Conservation (phyloP, 2,329 filamentous ascomycete genomes). For the Raffaelea ambrosiae region DNA sequence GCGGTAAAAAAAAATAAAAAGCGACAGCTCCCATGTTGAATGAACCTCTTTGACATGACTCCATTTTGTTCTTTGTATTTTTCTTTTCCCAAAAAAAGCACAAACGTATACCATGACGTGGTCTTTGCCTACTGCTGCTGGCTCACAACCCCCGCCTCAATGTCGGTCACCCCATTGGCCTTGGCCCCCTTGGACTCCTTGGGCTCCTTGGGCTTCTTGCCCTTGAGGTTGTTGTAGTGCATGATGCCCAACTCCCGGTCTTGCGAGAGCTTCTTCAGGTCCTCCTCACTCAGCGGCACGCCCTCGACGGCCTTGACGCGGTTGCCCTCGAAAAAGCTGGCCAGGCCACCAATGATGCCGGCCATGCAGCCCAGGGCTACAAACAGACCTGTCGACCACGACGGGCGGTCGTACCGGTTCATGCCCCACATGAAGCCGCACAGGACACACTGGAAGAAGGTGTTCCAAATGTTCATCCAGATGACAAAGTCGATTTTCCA, state of each 20-base stretch:
- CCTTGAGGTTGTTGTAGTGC: constrained; percentile 50
- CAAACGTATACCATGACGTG: not conserved
- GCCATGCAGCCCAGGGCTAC: constrained; percentile 66
- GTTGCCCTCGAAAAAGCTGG: constrained; percentile 65
- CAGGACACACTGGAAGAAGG: constrained; percentile 64
- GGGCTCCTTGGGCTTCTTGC: constrained; percentile 36
- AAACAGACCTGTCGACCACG: constrained; percentile 73
- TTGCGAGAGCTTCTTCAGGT: constrained; percentile 38
- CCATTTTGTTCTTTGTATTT: no score
- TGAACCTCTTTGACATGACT: no score
- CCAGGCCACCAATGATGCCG: constrained; percentile 58
- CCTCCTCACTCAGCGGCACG: constrained; percentile 51
- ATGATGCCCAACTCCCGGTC: constrained; percentile 48
- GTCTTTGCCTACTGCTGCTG: not conserved
- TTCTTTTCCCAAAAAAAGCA: not conserved
- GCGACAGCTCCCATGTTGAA: not conserved
- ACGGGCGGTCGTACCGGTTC: constrained; percentile 64
- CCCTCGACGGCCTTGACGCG: constrained; percentile 65
- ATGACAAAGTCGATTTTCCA: constrained; percentile 78
- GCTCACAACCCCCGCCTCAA: no score
- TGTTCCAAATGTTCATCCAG: constrained; percentile 73
- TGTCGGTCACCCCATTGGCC: no score
- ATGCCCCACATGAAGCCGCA: constrained; percentile 78
- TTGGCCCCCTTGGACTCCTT: constrained; percentile 23
- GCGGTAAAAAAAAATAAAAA: not conserved